These are phyloP conservation scores for Leccinum subtestaceum DNA, from an alignment of 768 basidiomycete genomes.

Conservation along the genomic window DNA sequence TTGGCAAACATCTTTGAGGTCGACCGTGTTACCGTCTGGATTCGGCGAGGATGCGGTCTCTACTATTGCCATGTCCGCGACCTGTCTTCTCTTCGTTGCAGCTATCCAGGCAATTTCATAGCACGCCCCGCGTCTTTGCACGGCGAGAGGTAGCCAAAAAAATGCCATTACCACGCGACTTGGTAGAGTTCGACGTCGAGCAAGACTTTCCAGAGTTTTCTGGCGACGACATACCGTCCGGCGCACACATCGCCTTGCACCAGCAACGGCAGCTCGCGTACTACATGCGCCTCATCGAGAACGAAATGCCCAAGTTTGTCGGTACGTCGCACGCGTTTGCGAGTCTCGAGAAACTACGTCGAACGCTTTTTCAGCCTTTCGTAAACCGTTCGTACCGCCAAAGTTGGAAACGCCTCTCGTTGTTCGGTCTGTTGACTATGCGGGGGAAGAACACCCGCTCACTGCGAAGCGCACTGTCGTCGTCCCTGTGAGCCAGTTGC, in stretches of 20 bases:
- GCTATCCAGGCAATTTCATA: conserved; percentile 23
- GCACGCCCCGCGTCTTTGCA: conserved; percentile 18
- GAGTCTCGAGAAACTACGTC: conserved; percentile 6
- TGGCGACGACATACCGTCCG: conserved; percentile 61
- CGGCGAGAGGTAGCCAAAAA: conserved; percentile 20
- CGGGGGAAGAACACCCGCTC: conserved; percentile 72
- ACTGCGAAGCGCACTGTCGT: conserved; percentile 70
- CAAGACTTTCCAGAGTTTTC: conserved; percentile 32
- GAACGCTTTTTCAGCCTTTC: conserved; percentile 54
- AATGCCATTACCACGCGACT: conserved; percentile 40
- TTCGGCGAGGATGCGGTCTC: conserved; percentile 19
- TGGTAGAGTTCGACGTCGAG: conserved; percentile 35
- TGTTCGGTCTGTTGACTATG: conserved; percentile 74
- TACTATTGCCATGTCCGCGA: conserved; percentile 17
- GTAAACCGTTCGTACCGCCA: conserved; percentile 77
- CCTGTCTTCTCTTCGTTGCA: conserved; percentile 7
- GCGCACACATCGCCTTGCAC: conserved; percentile 69
- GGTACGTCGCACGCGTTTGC: conserved; percentile 45
- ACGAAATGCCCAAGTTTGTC: conserved; percentile 84
- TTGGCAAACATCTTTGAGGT: conserved; percentile 13
- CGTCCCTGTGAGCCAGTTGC: conserved; percentile 70
- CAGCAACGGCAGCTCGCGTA: conserved; percentile 73
- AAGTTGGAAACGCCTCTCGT: conserved; percentile 54
- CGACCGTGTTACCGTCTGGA: neutral
- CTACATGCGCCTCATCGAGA: conserved; percentile 82